Conservation (phyloP, 805 yeast genomes). For the Candida arabinofermentans region DNA sequence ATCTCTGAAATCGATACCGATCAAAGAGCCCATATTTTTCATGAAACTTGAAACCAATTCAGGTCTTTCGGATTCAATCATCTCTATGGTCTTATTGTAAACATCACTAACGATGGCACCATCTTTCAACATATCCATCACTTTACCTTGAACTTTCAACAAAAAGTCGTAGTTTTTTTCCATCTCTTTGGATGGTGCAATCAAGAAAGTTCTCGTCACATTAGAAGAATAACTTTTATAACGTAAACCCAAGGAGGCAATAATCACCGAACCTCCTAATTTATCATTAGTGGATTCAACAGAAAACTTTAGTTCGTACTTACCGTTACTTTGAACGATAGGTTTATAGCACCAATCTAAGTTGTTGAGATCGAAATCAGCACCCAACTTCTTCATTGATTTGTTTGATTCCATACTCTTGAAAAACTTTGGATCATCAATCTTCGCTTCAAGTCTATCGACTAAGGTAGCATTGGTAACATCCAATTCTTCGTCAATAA, state of each 20-base stretch:
- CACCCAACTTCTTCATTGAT: conserved; percentile 49
- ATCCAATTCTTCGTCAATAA: conserved; percentile 81
- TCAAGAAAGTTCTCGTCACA: conserved; percentile 80
- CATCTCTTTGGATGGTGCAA: conserved; percentile 81
- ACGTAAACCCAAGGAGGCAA: conserved; percentile 80
- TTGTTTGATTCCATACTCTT: conserved; percentile 44
- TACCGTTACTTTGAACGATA: conserved; percentile 82
- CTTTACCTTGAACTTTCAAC: conserved; percentile 61
- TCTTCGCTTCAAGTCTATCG: conserved; percentile 73
- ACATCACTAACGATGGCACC: conserved; percentile 67
- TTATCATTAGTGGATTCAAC: conserved; percentile 69
- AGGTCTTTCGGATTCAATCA: conserved; percentile 58
- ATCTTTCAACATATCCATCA: conserved; percentile 56
- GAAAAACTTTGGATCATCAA: conserved; percentile 74
- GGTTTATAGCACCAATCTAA: conserved; percentile 95
- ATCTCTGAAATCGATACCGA: conserved; percentile 89
- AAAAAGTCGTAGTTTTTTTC: conserved; percentile 77
- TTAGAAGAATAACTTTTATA: conserved; percentile 88
- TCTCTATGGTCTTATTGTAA: conserved; percentile 59
- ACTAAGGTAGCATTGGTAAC: conserved; percentile 69
- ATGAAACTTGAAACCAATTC: conserved; percentile 62
- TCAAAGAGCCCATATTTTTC: conserved; percentile 81
- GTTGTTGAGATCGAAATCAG: conserved; percentile 69
- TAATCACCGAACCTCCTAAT: conserved; percentile 71
- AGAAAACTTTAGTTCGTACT: conserved; percentile 77